phyloP scores from a whole-genome alignment of 768 basidiomycete species.

The Auriscalpium vulgare region DNA sequence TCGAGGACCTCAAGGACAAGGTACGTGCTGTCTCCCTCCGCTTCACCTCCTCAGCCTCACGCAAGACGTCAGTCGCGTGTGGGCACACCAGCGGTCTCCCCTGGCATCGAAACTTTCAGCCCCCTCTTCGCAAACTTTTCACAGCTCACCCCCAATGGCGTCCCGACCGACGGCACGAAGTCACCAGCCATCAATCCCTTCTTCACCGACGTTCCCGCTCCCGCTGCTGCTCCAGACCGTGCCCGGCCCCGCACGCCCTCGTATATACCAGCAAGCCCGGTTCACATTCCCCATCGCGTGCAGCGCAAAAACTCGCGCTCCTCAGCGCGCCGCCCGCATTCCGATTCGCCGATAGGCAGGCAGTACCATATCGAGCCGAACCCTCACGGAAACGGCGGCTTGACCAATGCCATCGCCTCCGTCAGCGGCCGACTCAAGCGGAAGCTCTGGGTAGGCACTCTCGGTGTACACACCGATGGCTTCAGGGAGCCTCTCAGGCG shows the following conservation, averaged over 20 bases:
- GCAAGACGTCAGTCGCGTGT: constrained; percentile 26
- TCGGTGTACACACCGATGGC: constrained; percentile 63
- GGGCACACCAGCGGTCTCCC: constrained; percentile 33
- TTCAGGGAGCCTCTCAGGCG: constrained; percentile 48
- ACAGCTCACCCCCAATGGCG: constrained; percentile 12
- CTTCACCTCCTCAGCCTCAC: neutral
- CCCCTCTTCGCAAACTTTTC: constrained; percentile 43
- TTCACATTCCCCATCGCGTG: constrained; percentile 28
- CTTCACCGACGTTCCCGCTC: constrained; percentile 11
- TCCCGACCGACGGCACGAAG: constrained; percentile 7
- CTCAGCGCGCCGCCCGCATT: constrained; percentile 40
- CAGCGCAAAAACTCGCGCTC: constrained; percentile 49
- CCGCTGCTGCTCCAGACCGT: constrained; percentile 5
- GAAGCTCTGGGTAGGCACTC: constrained; percentile 62
- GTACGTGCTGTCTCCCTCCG: constrained; percentile 22
- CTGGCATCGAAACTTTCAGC: constrained; percentile 38
- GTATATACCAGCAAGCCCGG: constrained; percentile 19
- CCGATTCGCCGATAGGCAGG: constrained; percentile 18
- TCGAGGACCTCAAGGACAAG: constrained; percentile 71
- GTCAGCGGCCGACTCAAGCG: constrained; percentile 45
- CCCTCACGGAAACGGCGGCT: constrained; percentile 72
- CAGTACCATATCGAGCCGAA: constrained; percentile 50
- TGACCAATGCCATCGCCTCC: constrained; percentile 72
- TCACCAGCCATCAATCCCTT: constrained; percentile 16
- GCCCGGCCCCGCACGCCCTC: constrained; percentile 16